Conservation (phyloP, 306 rosid genomes). For the Cyamopsis tetragonoloba region DNA sequence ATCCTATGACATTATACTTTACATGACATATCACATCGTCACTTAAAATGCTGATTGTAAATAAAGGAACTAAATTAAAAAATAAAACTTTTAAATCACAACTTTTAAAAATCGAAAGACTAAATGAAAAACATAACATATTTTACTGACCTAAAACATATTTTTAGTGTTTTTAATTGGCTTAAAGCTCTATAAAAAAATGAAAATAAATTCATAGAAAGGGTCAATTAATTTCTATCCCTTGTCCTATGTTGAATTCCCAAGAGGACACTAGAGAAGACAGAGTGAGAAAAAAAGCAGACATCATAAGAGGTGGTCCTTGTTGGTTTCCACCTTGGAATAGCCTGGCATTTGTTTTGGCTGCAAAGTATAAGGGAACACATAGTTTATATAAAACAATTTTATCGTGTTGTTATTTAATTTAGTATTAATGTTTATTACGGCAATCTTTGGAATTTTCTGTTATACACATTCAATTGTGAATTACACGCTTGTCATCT, state of each 20-base stretch:
- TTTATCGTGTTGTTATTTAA: neutral
- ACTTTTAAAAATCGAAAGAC: too few relatives aligned
- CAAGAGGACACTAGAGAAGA: neutral
- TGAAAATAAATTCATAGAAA: neutral
- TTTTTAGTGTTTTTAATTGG: neutral
- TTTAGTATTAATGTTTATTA: too few relatives aligned
- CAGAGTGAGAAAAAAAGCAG: neutral
- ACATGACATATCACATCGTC: too few relatives aligned
- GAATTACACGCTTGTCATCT: neutral
- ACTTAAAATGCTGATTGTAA: too few relatives aligned
- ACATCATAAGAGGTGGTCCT: slow-evolving; percentile 14
- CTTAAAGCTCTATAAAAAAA: neutral
- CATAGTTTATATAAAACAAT: neutral
- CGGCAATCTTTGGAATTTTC: slow-evolving; percentile 1
- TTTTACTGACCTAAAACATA: too few relatives aligned
- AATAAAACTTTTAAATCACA: too few relatives aligned
- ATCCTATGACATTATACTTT: too few relatives aligned
- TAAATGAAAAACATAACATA: too few relatives aligned
- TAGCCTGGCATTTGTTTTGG: slow-evolving; percentile 21
- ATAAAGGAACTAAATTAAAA: too few relatives aligned
- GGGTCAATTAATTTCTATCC: too few relatives aligned
- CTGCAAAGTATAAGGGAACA: neutral
- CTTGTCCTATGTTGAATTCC: neutral
- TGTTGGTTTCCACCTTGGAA: slow-evolving; percentile 15
- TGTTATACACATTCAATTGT: neutral